Base-by-base conservation (phyloP, 2,329 filamentous ascomycete genomes). In the Fusarium tuaranense region DNA sequence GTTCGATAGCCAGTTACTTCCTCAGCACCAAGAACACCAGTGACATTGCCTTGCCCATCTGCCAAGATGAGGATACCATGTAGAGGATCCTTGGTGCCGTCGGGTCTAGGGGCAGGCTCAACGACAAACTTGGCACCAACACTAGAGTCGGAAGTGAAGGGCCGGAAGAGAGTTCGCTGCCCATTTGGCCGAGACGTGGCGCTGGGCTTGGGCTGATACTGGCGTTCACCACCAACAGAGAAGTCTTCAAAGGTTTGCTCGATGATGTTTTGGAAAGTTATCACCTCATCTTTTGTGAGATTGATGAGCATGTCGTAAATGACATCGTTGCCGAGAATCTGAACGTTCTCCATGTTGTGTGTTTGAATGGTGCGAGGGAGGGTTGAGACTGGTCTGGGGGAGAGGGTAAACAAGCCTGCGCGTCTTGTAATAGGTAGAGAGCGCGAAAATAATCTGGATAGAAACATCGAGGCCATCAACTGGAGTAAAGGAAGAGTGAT, bases 1-100 rank as follows among this genome's bases (percentile, higher is more conserved):
- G 60, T 63, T n/a, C 60, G 60, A 53, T 63, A 63, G 5, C 60
- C 60, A 10, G 60, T 63, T 0, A 63, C 30, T 25, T 63, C 60
- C 27, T 57, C 51, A 27, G 51, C 51, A 32, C 27, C 51, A 5
- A 57, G 27, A 32, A 57, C 51, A 6, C 51, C 51, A 2, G 51
- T 57, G 2, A 57, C 4, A 1, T 57, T 57, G 51, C 51, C 51
- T 27, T 32, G 27, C 1, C 30, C 51, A 57, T 57, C 51, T 16
- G 51, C 51, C 3, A 55, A 7, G 30, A 55, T n/a, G 5, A 55
- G 16, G 30, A 55, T 55, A 2, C 51, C 51, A 55, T 55, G 51
- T 0, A 55, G 51, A 2, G 51, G 51, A 57, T 57, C 51, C 13
- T 57, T 57, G 18, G 27, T 57, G 2, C 51, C 51, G 10, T 57